Base-by-base conservation (phyloP, 768 basidiomycete species). In the Phlegmacium glaucopus region DNA sequence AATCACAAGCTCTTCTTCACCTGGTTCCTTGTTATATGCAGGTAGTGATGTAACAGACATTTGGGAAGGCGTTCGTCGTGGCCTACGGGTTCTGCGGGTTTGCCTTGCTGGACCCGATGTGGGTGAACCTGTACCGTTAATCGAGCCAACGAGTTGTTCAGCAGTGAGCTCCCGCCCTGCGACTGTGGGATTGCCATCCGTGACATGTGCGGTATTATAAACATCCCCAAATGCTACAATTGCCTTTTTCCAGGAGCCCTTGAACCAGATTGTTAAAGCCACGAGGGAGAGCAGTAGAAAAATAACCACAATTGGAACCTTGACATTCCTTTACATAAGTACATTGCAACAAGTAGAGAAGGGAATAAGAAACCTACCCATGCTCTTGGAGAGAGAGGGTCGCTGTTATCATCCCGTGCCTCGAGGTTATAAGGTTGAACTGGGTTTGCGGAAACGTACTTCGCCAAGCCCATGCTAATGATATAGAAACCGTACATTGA, bases 21-120 rank as follows among this genome's bases (percentile, higher is more conserved):
- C 89, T 0, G 90, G 87, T 50, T 92, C 89, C 65, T 90, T 90
- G 70, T 79, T 87, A 55, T 92, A 92, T 25, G 75, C 79, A 5
- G 90, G 90, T 26, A 92, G 62, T 5, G 85, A 89, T 25, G 76
- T 79, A 7, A 87, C 88, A 5, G 87, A 89, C 43, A 90, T 82
- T 61, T 90, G 87, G 38, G 87, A 90, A 4, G 90, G 85, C 4
- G 87, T 90, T 30, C 86, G 75, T 18, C 84, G 67, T 26, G 67
- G 62, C 43, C 75, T 64, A 4, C 75, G 61, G 1, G 63, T 45
- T 48, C 73, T 61, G 22, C 68, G 62, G 9, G 66, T 59, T 8
- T 63, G 56, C 26, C 64, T 58, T 2, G 66, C 50, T 40, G 63
- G 54, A 9, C 58, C 51, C 15, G 44, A 48, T n/a, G 61, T 42